Percentiles rank a stretch among this genome's conserved stretches.
phyloP scores from a whole-genome alignment of 192 early-diverging fungal species.

The Backusella sp. region DNA sequence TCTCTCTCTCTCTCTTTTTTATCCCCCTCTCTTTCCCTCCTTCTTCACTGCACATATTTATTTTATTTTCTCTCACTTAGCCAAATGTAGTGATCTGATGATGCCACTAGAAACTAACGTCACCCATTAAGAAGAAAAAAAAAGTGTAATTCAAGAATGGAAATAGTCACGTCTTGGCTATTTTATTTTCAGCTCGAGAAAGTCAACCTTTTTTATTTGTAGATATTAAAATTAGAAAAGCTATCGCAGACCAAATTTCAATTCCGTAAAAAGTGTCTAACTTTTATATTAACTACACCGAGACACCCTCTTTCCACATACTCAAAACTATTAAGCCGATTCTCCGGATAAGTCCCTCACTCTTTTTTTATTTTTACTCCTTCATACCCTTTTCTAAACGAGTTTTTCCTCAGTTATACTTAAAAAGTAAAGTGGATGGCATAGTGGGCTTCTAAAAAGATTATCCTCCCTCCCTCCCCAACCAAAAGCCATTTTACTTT shows the following conservation, averaged over 20 bases:
- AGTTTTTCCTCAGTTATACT: neutral
- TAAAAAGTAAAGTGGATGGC: neutral
- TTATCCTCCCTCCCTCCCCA: neutral
- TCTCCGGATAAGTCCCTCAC: neutral
- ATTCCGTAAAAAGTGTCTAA: slow-evolving; percentile 7
- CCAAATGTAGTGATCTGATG: neutral
- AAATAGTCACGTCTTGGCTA: neutral
- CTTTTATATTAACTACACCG: slow-evolving; percentile 5
- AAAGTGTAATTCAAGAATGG: neutral
- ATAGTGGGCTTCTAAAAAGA: neutral
- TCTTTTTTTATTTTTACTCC: neutral
- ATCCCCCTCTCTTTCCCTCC: neutral
- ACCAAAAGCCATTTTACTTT: neutral
- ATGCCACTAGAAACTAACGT: slow-evolving; percentile 4
- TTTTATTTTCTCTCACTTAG: neutral
- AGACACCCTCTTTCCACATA: neutral
- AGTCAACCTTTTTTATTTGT: slow-evolving; percentile 5
- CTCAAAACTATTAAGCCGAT: neutral
- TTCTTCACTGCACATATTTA: neutral
- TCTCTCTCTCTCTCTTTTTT: neutral
- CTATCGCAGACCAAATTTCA: neutral
- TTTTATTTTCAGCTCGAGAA: slow-evolving; percentile 2
- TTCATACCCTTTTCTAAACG: neutral
- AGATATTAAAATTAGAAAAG: slow-evolving; percentile 1
- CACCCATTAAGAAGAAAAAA: neutral